phyloP scores from a whole-genome alignment of 805 yeast genomes.

The Aciculoconidium aculeatum region DNA sequence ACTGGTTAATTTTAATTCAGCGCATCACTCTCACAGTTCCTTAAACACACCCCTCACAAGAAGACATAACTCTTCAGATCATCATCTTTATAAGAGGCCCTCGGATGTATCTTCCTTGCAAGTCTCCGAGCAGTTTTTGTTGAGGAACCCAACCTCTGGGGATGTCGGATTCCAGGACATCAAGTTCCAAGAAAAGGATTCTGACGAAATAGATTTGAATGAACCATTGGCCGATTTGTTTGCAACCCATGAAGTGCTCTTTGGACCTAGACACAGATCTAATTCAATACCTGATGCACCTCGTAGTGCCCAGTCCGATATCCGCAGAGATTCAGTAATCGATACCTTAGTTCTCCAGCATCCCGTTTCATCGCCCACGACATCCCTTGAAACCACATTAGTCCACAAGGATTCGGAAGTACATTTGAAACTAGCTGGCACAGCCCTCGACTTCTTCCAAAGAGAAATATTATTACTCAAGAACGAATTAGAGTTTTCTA shows the following conservation, averaged over 20 bases:
- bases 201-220: background rate
- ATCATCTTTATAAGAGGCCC: constrained; percentile 1
- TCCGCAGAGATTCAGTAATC: too few relatives aligned
- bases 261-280: constrained; percentile 9
- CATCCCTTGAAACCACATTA: constrained; percentile 16
- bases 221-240: constrained; percentile 15
- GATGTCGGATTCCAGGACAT: constrained; percentile 21
- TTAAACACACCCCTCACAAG: too few relatives aligned
- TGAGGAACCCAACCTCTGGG: too few relatives aligned
- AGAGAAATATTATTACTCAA: constrained; percentile 51
- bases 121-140: too few relatives aligned
- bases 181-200: constrained; percentile 9
- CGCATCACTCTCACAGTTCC: too few relatives aligned
- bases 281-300: too few relatives aligned
- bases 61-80: constrained; percentile 1
- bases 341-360: too few relatives aligned
- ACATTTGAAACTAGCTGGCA: constrained; percentile 9
- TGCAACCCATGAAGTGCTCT: constrained; percentile 32
- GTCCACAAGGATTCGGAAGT: constrained; percentile 12
- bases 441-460: constrained; percentile 42
- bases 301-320: too few relatives aligned
- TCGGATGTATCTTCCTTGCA: constrained; percentile 1
- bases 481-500: constrained; percentile 58
- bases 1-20: background rate
- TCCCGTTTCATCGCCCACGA: constrained; percentile 15